phyloP scores from a whole-genome alignment of 2,329 filamentous ascomycete genomes.

The Apiospora marii region DNA sequence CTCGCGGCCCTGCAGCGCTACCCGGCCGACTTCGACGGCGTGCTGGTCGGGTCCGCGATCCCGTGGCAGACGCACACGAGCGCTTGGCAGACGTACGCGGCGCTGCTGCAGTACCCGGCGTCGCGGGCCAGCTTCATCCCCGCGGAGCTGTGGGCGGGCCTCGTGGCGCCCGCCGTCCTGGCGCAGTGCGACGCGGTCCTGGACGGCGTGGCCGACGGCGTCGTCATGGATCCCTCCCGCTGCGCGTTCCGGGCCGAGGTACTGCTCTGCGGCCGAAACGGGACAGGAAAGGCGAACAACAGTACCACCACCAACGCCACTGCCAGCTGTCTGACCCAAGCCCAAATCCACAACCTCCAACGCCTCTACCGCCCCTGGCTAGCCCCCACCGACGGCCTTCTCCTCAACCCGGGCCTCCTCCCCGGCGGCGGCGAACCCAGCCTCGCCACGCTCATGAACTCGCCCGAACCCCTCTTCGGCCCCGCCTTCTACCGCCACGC shows the following conservation, averaged over 20 bases:
- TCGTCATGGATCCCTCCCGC: slow-evolving; percentile 54
- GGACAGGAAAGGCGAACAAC: neutral
- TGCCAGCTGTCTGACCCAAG: slow-evolving; percentile 49
- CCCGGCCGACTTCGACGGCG: slow-evolving; percentile 64
- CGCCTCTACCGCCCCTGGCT: slow-evolving; percentile 43
- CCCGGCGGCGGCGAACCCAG: slow-evolving; percentile 55
- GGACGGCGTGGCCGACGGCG: slow-evolving; percentile 58
- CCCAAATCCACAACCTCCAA: slow-evolving; percentile 48
- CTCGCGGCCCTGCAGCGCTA: slow-evolving; percentile 60
- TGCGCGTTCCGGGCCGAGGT: slow-evolving; percentile 54
- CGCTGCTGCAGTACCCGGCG: slow-evolving; percentile 55
- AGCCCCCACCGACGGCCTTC: slow-evolving; percentile 38
- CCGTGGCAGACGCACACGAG: slow-evolving; percentile 60
- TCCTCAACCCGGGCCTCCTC: slow-evolving; percentile 53
- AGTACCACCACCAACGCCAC: slow-evolving; percentile 36
- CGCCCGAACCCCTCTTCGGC: slow-evolving; percentile 43
- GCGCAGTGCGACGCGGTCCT: slow-evolving; percentile 56
- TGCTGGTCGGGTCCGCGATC: slow-evolving; percentile 57
- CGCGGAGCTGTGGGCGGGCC: slow-evolving; percentile 52
- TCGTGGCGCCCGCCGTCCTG: slow-evolving; percentile 48
- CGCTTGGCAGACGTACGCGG: slow-evolving; percentile 51
- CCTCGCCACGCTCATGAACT: slow-evolving; percentile 42
- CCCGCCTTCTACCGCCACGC: slow-evolving; percentile 48
- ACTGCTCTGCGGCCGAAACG: slow-evolving; percentile 45
- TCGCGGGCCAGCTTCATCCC: slow-evolving; percentile 52